These are phyloP conservation scores for Cercospora canescens DNA, from an alignment of 2,329 filamentous ascomycete genomes.

Conservation along the genomic window DNA sequence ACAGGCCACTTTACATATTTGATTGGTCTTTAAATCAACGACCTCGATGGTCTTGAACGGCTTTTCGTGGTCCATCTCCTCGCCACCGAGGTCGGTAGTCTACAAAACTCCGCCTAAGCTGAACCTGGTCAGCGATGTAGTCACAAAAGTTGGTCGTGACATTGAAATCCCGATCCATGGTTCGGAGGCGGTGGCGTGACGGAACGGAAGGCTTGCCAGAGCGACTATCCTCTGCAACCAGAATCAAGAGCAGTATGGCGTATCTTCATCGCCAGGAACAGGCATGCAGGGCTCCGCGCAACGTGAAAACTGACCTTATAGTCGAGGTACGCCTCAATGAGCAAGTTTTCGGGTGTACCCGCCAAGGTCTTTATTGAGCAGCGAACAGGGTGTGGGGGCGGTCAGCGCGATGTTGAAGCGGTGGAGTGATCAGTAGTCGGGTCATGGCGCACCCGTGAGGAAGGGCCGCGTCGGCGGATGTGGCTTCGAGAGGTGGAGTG, in stretches of 20 bases:
- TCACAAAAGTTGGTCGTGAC: conserved; percentile 1
- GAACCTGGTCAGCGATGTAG: conserved; percentile 16
- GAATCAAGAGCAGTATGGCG: conserved; percentile 11
- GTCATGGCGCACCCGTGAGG: neutral
- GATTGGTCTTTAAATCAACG: conserved; percentile 33
- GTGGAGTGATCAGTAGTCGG: neutral
- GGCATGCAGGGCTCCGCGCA: conserved; percentile 15
- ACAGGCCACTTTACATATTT: conserved; percentile 37
- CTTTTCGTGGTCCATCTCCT: conserved; percentile 31
- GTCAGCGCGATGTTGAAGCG: neutral
- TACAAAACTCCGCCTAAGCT: neutral
- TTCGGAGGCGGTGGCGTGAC: neutral
- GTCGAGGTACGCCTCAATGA: conserved; percentile 17
- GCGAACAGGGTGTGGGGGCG: neutral
- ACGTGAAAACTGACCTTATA: conserved; percentile 24
- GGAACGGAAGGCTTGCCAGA: conserved; percentile 3
- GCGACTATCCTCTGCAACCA: neutral
- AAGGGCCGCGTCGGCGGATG: neutral
- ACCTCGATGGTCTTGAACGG: conserved; percentile 40
- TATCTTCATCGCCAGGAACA: conserved; percentile 19
- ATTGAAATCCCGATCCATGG: conserved; percentile 11
- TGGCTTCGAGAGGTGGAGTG: neutral
- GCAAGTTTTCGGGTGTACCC: conserved; percentile 26
- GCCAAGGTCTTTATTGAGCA: conserved; percentile 5
- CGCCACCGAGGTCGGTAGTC: neutral